Evolutionary conservation across 495 filamentous ascomycete species (phyloP).

Genomic region (Penicillium pancosmium): DNA sequence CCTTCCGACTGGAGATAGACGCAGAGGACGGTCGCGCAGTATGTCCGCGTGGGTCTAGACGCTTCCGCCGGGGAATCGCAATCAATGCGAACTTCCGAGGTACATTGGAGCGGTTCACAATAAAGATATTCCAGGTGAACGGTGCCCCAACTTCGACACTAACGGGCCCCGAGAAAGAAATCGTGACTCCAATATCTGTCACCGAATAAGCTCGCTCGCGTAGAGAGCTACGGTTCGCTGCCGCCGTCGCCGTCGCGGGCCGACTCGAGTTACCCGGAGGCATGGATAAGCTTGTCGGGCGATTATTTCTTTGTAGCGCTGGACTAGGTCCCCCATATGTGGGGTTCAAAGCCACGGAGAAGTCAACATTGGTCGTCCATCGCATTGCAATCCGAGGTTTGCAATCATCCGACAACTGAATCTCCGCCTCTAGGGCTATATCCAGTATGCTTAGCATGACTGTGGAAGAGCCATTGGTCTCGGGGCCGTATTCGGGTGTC

Average conservation of each 20-base stretch:
- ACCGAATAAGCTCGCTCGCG: slow-evolving; percentile 52
- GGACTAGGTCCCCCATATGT: slow-evolving; percentile 65
- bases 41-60: slow-evolving; percentile 65
- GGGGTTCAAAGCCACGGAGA: slow-evolving; percentile 68
- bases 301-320: slow-evolving; percentile 50
- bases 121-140: slow-evolving; percentile 86
- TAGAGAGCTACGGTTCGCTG: slow-evolving; percentile 56
- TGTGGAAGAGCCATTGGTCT: slow-evolving; percentile 48
- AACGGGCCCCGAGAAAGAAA: slow-evolving; percentile 70
- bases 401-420: slow-evolving; percentile 65
- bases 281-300: slow-evolving; percentile 55
- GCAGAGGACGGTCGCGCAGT: slow-evolving; percentile 51
- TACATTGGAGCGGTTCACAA: slow-evolving; percentile 75
- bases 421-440: slow-evolving; percentile 68
- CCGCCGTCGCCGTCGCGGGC: slow-evolving; percentile 29
- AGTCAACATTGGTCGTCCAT: slow-evolving; percentile 83
- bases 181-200: slow-evolving; percentile 69
- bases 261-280: slow-evolving; percentile 31
- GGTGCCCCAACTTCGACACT: slow-evolving; percentile 68
- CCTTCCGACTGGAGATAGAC: slow-evolving; percentile 43
- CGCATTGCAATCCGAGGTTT: slow-evolving; percentile 74
- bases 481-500: slow-evolving; percentile 62
- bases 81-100: slow-evolving; percentile 78
- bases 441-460: slow-evolving; percentile 54
- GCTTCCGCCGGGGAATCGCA: slow-evolving; percentile 77